Base-by-base conservation (phyloP, 2,329 filamentous ascomycete species). In the Cladosporium austrohemisphaericum region DNA sequence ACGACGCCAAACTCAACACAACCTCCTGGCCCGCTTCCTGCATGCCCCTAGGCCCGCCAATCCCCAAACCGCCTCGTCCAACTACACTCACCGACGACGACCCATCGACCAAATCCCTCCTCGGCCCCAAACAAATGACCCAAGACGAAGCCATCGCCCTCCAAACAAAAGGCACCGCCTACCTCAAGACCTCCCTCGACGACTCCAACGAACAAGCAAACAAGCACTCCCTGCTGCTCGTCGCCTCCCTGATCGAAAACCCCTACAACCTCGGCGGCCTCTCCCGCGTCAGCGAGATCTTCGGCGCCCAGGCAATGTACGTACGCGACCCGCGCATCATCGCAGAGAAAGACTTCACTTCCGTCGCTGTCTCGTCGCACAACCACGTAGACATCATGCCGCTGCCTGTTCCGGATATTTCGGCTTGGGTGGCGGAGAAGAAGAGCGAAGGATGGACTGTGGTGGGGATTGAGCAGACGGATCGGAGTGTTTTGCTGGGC, bases 391-490 rank as follows among this genome's bases (percentile, higher is more conserved):
- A 71, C 1, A 75, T 79, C 47, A 51, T 63, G 8, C 64, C 69
- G 1, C 51, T 67, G 2, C 47, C 57, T 0, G 53, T 56, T 1
- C 33, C 57, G 2, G 58, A 57, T 1, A 51, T 68, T 2, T 53
- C 58, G 10, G 57, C 56, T 1, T 76, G 70, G 35, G 55, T 78
- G 4, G 57, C 63, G 0, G 55, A 57, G 13, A 68, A 69, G 59
- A 73, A 73, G 54, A 60, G 57, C n/a, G 67, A 72, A 40, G 76
- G 75, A 0, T 78, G 71, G 48, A 65, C 63, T n/a, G 66, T 76
- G n/a, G 71, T 78, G 3, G 76, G 75, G 0, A 71, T 79, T 7
- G 76, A 79, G 60, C 76, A 79, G 63, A 79, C 76, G 14, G 75
- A 78, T 58, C 65, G 70, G 1, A 74, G 70, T 43, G 63, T 71